Conservation (phyloP, 2,329 filamentous ascomycete species). For the Fusarium liriodendri region DNA sequence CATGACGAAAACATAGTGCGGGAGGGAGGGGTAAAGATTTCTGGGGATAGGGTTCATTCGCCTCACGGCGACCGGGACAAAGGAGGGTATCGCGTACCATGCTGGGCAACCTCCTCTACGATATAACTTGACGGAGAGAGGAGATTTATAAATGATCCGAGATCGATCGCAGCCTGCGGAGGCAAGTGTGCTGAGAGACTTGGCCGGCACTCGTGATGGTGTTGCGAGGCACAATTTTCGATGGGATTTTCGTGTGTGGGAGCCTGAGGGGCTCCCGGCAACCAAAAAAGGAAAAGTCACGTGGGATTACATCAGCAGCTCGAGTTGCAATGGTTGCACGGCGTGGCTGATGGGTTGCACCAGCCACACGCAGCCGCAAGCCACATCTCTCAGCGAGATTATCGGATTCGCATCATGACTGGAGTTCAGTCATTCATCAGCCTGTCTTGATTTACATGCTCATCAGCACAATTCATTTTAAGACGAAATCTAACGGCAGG, state of each 20-base stretch:
- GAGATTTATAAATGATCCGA: conserved; percentile 51
- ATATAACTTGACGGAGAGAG: conserved; percentile 51
- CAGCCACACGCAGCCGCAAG: conserved; percentile 30
- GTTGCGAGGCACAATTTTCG: conserved; percentile 55
- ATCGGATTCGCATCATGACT: background rate
- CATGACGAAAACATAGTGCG: conserved; percentile 34
- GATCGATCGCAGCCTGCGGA: conserved; percentile 52
- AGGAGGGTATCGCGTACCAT: conserved; percentile 54
- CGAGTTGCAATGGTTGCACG: conserved; percentile 15
- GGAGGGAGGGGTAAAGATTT: conserved; percentile 44
- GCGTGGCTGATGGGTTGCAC: conserved; percentile 24
- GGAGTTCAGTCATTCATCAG: background rate
- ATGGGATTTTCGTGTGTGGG: conserved; percentile 57
- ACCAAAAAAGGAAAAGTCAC: conserved; percentile 45
- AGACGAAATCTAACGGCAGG: no score
- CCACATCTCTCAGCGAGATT: conserved; percentile 12
- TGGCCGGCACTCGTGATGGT: conserved; percentile 54
- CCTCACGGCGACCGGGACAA: conserved; percentile 22
- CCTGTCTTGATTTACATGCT: background rate
- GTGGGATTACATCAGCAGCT: conserved; percentile 50
- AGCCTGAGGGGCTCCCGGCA: conserved; percentile 53
- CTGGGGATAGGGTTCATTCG: conserved; percentile 28
- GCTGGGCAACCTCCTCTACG: conserved; percentile 64
- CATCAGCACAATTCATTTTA: background rate
- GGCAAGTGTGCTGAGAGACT: conserved; percentile 50